Evolutionary conservation across 208 protist species (phyloP), one percentile per base, ranked within the genome.

Genomic region (Trichomonas vaginalis): DNA sequence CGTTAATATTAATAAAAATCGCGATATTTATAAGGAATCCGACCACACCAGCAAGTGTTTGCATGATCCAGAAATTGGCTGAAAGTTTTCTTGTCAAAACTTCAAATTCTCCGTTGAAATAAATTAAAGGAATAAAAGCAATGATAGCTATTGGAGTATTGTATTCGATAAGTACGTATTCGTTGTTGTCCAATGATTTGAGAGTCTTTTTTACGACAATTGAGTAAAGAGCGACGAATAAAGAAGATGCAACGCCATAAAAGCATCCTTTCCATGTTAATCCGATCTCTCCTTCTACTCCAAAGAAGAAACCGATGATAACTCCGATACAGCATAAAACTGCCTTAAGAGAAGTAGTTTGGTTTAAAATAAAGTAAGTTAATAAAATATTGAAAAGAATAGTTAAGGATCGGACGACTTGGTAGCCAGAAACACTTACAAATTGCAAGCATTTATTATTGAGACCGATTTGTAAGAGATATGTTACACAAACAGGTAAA

Each of bases 391-490:
- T 97, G 95, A 98, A 98, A 61, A 95, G 45, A 95, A 98, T 97
- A n/a, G 96, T 97, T 0, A 98, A 70, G 37, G 97, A 97, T 49
- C 97, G 97, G 10, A 96, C 62, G 40, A 97, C 90, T 95, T 97
- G 96, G 96, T 98, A 98, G 48, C 97, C 97, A 15, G 96, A 97
- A 61, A 98, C 97, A 40, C 96, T 96, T 12, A 98, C 97, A 42
- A 97, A 97, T 96, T 98, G 95, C 9, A 98, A 96, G 95, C 97
- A 98, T 23, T 98, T 95, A 87, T 98, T 98, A 96, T 98, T 98
- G 47, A 98, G 97, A 62, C 96, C 96, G 37, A 98, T 88, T 97
- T 98, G 98, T n/a, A 62, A 27, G 2, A 97, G 95, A 92, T 97
- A 98, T 32, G 98, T 49, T 12, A 96, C 32, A 8, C 97, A 96